These are phyloP conservation scores for Aspergillus sparsus DNA, from an alignment of 495 filamentous ascomycete species.

Conservation along the genomic window DNA sequence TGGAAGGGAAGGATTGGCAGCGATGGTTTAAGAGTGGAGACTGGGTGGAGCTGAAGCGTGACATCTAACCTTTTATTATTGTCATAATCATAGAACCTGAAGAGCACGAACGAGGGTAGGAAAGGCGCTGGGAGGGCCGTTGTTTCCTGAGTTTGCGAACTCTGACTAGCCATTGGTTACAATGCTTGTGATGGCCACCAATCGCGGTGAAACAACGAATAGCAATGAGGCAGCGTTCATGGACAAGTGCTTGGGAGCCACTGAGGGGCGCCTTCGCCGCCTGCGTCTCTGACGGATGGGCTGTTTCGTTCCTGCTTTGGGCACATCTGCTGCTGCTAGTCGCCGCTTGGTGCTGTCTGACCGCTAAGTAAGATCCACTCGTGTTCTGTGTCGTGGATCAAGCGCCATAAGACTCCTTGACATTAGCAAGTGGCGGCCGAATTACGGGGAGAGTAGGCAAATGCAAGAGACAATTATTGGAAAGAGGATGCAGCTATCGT, in stretches of 20 bases:
- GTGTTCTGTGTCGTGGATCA: conserved; percentile 19
- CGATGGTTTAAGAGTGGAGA: conserved; percentile 8
- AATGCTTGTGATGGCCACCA: conserved; percentile 14
- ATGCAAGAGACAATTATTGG: conserved; percentile 14
- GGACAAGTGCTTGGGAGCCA: conserved; percentile 20
- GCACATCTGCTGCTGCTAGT: conserved; percentile 35
- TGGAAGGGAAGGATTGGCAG: conserved; percentile 25
- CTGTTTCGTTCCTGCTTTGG: conserved; percentile 30
- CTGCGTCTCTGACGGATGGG: conserved; percentile 22
- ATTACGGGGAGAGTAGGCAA: neutral
- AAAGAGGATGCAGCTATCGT: neutral
- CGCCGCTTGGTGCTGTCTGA: conserved; percentile 30
- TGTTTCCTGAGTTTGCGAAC: neutral
- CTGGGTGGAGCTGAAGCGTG: conserved; percentile 17
- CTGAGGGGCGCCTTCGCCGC: conserved; percentile 18
- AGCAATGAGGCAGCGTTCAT: conserved; percentile 12
- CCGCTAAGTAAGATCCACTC: conserved; percentile 28
- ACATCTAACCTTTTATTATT: conserved; percentile 13
- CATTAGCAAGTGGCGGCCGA: conserved; percentile 8
- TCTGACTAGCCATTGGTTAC: neutral
- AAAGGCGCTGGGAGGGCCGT: neutral
- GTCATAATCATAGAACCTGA: neutral
- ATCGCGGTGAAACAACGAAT: conserved; percentile 24
- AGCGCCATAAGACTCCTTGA: conserved; percentile 1
- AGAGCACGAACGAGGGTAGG: neutral